These are phyloP conservation scores for Kernera saxatilis DNA, from an alignment of 345 rosid genomes.

Conservation along the genomic window DNA sequence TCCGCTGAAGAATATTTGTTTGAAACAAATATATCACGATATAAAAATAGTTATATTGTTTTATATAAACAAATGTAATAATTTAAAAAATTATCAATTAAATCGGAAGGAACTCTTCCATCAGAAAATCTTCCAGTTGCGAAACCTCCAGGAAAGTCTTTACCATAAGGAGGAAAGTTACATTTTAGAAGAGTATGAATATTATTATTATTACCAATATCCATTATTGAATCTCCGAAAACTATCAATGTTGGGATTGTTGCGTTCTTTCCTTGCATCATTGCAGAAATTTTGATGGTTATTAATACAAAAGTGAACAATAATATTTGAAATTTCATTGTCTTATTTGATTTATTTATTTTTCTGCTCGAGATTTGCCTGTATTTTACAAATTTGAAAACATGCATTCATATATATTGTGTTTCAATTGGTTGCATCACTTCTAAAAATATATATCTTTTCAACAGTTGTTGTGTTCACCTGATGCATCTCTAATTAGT, in stretches of 20 bases:
- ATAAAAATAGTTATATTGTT: background rate
- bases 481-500: background rate
- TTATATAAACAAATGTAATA: background rate
- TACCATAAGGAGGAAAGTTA: slow-evolving; percentile 4
- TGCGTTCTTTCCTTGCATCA: background rate
- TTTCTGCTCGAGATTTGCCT: no score
- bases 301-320: background rate
- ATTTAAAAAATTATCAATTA: slow-evolving; percentile 4
- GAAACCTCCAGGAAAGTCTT: background rate
- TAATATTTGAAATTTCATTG: background rate
- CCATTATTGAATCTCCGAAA: slow-evolving; percentile 23
- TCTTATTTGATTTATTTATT: no score
- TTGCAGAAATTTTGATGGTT: background rate
- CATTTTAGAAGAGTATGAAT: slow-evolving; percentile 4
- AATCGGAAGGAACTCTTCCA: slow-evolving; percentile 17
- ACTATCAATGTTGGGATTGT: slow-evolving; percentile 10
- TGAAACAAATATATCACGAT: background rate
- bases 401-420: background rate
- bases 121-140: slow-evolving; percentile 12
- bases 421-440: background rate
- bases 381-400: background rate
- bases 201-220: slow-evolving; percentile 6
- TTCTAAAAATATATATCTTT: background rate
- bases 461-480: background rate
- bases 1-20: slow-evolving; percentile 22